Conservation (phyloP, 257 asterid species). For the Jaltomata sinuosa region DNA sequence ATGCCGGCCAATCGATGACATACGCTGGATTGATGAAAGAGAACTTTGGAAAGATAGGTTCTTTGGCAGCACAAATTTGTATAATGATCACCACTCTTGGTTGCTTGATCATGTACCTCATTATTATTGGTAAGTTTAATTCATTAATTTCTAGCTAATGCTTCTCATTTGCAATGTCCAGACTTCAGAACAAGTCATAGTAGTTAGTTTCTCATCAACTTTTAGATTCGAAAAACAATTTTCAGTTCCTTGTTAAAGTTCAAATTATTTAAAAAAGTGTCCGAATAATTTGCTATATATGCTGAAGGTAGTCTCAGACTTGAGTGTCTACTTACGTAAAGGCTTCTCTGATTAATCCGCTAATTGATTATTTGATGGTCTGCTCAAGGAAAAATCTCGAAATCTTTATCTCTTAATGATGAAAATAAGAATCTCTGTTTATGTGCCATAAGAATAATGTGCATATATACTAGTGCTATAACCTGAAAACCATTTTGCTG, state of each 20-base stretch:
- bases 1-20: constrained; percentile 58
- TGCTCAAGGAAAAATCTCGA: not conserved
- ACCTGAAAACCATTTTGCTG: not conserved
- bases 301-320: no score
- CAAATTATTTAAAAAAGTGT: no score
- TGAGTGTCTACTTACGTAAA: no score
- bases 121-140: not conserved
- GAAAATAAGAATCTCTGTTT: no score
- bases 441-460: not conserved
- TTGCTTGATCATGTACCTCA: constrained; percentile 2
- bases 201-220: no score
- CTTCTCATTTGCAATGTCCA: not conserved
- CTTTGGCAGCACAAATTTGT: not conserved
- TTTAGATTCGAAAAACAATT: no score
- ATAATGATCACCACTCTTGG: not conserved
- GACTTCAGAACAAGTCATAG: not conserved
- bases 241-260: no score
- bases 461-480: not conserved
- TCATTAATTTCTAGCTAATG: not conserved
- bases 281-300: no score
- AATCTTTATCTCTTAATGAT: not conserved
- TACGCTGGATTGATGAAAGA: constrained; percentile 18
- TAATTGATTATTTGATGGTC: not conserved
- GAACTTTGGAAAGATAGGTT: not conserved
- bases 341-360: no score